Evolutionary conservation across 257 asterid species (phyloP), one percentile per base, ranked within the genome.

Genomic region (Gynochthodes officinalis): DNA sequence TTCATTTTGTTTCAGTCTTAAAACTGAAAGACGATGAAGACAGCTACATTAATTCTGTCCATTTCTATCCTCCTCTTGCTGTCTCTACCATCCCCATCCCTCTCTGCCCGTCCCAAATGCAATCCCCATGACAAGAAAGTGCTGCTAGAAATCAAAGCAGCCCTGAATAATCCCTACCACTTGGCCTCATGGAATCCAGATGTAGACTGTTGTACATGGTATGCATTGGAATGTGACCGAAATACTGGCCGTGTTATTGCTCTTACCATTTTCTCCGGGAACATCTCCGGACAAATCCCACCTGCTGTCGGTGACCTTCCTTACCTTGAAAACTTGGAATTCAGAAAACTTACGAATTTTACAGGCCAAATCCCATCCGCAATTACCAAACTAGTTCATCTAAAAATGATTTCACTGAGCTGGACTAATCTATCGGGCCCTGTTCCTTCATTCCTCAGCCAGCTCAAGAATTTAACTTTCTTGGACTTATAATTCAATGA

Each of bases 391-490:
- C 82, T 84, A 4, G 46, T 61, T 7, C 40, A 58, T 18, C 91
- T 86, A 25, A 72, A n/a, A n/a, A n/a, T n/a, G n/a, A 16, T 0
- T 33, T 57, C 0, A 30, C 82, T 86, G 0, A 69, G 78, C 7
- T 70, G 66, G 61, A 82, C 72, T 18, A 72, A 64, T 43, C 83
- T 85, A 1, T 69, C 86, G 0, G 89, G 91, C 4, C 78, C 83
- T 0, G 76, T 86, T 12, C 89, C 91, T 15, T 37, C 84, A 0
- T 80, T 82, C 67, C 75, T 84, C 9, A 54, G 79, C 46, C 74
- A 79, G 44, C 83, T 83, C 68, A 83, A 79, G 30, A 81, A 75
- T 33, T 72, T 83, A 3, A 68, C 23, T 0, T 52, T 7, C 46
- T 40, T 71, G 44, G 67, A 71, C 43, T 59, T 71, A 7, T 71